Base-by-base conservation (phyloP, 495 filamentous ascomycete genomes). In the Podospora conica region DNA sequence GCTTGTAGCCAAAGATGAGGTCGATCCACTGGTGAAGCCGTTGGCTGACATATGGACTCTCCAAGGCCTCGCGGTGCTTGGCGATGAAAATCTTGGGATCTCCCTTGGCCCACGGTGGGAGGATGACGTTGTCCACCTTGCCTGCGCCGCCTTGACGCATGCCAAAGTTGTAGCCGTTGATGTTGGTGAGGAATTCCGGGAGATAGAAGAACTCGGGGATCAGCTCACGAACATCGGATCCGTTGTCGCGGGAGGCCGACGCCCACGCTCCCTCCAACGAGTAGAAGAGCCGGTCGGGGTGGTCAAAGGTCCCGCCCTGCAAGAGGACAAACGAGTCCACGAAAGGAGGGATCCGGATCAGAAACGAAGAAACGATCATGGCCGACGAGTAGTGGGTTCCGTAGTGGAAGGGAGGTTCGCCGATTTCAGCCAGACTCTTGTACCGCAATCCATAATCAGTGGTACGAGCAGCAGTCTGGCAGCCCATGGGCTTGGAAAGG, bases 361-460 rank as follows among this genome's bases (percentile, higher is more conserved):
- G 84, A 71, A 97, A 98, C 0, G 93, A 97, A 28, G 92, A 89
- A 24, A 98, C 95, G 61, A 97, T 98, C 95, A 97, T 98, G 21
- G 95, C 96, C 6, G 95, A 97, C 22, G 96, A 98, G 76, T 98
- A 98, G 74, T 98, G 95, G 7, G 95, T 98, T 53, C 95, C 95
- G 72, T 97, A 98, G 75, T 98, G 96, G 73, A 97, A 98, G 3
- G 96, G 89, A 9, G 86, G 81, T 70, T 95, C 93, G 53, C 88
- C 91, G 85, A 98, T 96, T 74, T 98, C 95, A 11, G 90, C 90
- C 77, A 98, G 90, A 23, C 88, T 88, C 64, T 89, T 86, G 75
- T 96, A 98, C 53, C 92, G 83, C 65, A 94, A 91, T 53, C 84
- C 83, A 71, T 95, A 96, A 12, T 91, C 91, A 1, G 82, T 79